Conservation (phyloP, 257 asterid species). For the Nicotiana obtusifolia region DNA sequence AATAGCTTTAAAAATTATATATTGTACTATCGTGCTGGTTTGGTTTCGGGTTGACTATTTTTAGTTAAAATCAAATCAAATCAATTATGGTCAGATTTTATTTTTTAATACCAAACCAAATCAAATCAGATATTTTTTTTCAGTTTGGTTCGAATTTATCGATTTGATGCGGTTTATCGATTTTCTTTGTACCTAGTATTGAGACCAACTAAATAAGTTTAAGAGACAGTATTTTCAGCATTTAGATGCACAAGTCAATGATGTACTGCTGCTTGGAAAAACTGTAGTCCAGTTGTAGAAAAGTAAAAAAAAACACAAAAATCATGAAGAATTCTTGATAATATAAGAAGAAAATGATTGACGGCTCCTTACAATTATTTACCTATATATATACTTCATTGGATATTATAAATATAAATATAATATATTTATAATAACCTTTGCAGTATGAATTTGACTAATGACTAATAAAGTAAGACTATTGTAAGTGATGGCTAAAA, state of each 20-base stretch:
- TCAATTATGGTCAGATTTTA: too few relatives aligned
- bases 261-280: not conserved
- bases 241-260: not conserved
- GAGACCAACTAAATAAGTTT: not conserved
- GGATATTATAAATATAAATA: not conserved
- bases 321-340: not conserved
- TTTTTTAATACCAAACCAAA: too few relatives aligned
- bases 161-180: too few relatives aligned
- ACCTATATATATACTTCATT: too few relatives aligned
- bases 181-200: too few relatives aligned
- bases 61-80: too few relatives aligned
- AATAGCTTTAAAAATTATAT: too few relatives aligned
- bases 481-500: slow-evolving; percentile 2
- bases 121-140: too few relatives aligned
- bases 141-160: too few relatives aligned
- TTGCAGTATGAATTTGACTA: not conserved
- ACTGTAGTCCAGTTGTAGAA: not conserved
- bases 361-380: not conserved
- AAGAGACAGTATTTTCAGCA: not conserved
- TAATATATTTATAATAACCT: too few relatives aligned
- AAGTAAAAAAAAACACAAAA: not conserved
- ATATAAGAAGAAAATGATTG: not conserved
- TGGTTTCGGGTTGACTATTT: too few relatives aligned
- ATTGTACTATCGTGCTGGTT: too few relatives aligned
- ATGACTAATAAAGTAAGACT: not conserved